Evolutionary conservation across 441 rosid genomes (phyloP), one percentile per base, ranked within the genome.

Genomic region (Adansonia rubrostipa): DNA sequence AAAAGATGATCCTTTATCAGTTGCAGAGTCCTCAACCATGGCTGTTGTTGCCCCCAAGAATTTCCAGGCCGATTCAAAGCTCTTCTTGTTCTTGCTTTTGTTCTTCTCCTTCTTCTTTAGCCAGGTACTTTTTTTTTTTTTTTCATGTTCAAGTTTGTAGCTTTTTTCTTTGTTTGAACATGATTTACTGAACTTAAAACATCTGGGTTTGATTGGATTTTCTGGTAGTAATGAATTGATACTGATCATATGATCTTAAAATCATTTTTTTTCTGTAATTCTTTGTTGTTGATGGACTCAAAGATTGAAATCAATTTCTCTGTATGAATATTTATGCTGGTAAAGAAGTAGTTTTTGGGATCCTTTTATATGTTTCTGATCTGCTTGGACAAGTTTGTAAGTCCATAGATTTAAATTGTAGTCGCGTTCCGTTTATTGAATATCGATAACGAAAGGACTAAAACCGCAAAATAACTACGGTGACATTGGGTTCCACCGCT

Each of bases 11-110:
- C 40, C 36, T 47, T 47, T 68, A 19, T 45, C 73, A 20, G 68
- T 63, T 63, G 14, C 68, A 63, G 51, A 47, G 40, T 19, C 73
- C 83, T 72, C 89, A 71, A 20, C 88, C 92, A 60, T 90, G 86
- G 88, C 67, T 85, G 70, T 76, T 82, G 3, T 79, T 36, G 42
- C 42, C 92, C 9, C 64, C 81, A 36, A 82, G 66, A 74, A 20
- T 80, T 54, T 71, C 84, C 1, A 36, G 20, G n/a, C 80, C 72
- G 2, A 62, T 62, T 80, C 87, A 28, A 53, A 10, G 44, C 51
- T 7, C 84, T 5, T 13, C 84, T n/a, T 79, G 42, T 36, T 36
- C 42, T 36, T 4, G 42, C 0, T 36, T 36, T 36, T 36, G 42
- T 36, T 36, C 42, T 36, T 36, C 42, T 36, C 0, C 42, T 5